Evolutionary conservation across 148 eudicot species (phyloP), one percentile per base, ranked within the genome.

Genomic region (Oxyria digyna): DNA sequence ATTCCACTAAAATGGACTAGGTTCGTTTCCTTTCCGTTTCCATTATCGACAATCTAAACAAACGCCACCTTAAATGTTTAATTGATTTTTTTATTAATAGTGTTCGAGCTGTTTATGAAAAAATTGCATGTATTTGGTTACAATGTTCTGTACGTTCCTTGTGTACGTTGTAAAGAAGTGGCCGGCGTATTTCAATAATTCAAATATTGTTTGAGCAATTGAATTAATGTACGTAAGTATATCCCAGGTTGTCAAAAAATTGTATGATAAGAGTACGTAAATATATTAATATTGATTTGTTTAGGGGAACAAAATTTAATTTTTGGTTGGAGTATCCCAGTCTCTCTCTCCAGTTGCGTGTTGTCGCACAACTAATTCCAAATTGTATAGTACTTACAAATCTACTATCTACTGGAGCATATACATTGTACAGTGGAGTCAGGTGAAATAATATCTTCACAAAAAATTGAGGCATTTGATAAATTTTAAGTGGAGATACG

Each of bases 301-400:
- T 21, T 49, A 4, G 14, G 62, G 62, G 62, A 52, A 52, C 62
- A 52, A 52, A 52, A 52, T 23, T 8, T n/a, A n/a, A n/a, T n/a
- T n/a, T n/a, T n/a, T 21, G 13, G 62, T 52, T 52, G 62, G 62
- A 8, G 62, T 52, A 52, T 52, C 59, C 31, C 27, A 52, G 62
- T 52, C 29, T 52, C 62, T 52, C 62, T 52, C 62, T 52, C 31
- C 31, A 52, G 62, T 52, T 23, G 62, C 59, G 62, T 52, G 62
- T 52, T 52, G 62, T 52, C 32, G 3, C 12, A 52, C 41, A 38
- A 38, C 41, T 38, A 4, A 38, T 38, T 38, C 41, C 41, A 3
- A 38, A 0, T 38, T 38, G 41, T 38, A 38, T 35, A n/a, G n/a
- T n/a, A n/a, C n/a, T n/a, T n/a, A n/a, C n/a, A n/a, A n/a, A n/a